Conservation (phyloP, 129 eudicot genomes). For the Saussurea involucrata region DNA sequence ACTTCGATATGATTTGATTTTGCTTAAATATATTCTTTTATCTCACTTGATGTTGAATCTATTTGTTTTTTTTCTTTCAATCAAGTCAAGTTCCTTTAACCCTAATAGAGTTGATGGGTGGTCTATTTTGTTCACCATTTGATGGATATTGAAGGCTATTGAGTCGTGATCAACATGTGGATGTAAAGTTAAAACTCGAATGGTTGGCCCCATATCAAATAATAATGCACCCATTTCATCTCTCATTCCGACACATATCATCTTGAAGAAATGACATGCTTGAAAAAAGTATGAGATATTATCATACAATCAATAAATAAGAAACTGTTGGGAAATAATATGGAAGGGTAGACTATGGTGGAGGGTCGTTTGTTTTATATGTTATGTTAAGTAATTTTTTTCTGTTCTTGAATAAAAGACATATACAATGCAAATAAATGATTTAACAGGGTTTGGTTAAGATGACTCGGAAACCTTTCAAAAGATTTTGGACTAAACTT, state of each 20-base stretch:
- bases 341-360: neutral
- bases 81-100: neutral
- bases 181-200: neutral
- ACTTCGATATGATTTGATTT: neutral
- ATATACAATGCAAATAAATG: neutral
- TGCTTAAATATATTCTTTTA: neutral
- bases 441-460: neutral
- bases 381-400: neutral
- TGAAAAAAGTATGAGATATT: neutral
- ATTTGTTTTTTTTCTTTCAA: neutral
- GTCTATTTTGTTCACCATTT: neutral
- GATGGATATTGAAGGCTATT: neutral
- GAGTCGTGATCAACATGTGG: conserved; percentile 2
- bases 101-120: neutral
- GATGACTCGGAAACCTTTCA: neutral
- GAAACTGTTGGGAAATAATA: neutral
- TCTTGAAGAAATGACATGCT: neutral
- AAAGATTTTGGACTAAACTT: neutral
- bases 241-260: neutral
- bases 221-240: neutral
- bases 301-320: neutral
- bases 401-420: neutral
- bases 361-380: neutral
- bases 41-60: neutral
- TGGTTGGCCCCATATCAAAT: neutral